Evolutionary conservation across 2,329 filamentous ascomycete genomes (phyloP).

Genomic region (Ophiostoma sp.): DNA sequence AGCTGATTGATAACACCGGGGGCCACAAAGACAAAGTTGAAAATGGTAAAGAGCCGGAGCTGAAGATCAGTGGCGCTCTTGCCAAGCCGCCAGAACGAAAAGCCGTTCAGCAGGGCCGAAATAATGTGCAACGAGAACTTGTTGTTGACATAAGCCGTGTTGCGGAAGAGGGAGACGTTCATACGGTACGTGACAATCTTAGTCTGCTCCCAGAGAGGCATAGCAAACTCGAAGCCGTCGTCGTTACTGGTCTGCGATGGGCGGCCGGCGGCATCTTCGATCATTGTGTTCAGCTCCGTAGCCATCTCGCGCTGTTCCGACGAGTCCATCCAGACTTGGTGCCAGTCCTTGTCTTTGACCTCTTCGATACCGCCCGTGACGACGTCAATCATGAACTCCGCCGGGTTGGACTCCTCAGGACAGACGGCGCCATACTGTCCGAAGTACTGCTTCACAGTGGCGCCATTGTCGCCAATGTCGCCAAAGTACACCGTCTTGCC

Average conservation of each 20-base stretch:
- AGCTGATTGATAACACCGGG: constrained; percentile 59
- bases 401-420: constrained; percentile 49
- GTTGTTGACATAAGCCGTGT: constrained; percentile 66
- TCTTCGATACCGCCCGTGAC: constrained; percentile 60
- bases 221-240: constrained; percentile 66
- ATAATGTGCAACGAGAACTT: constrained; percentile 75
- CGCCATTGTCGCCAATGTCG: constrained; percentile 70
- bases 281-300: constrained; percentile 16
- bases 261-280: constrained; percentile 27
- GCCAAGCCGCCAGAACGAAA: constrained; percentile 60
- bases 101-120: constrained; percentile 70
- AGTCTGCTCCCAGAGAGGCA: constrained; percentile 72
- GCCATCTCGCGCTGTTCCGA: constrained; percentile 48
- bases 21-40: constrained; percentile 66
- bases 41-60: constrained; percentile 65
- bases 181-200: constrained; percentile 67
- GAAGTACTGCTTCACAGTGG: constrained; percentile 61
- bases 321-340: constrained; percentile 32
- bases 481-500: constrained; percentile 83
- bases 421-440: constrained; percentile 54
- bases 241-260: too few species aligned
- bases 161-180: constrained; percentile 76
- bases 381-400: constrained; percentile 81
- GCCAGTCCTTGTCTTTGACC: constrained; percentile 49
- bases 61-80: constrained; percentile 58